phyloP scores from a whole-genome alignment of 2,329 filamentous ascomycete genomes.

The Zasmidium cellare region DNA sequence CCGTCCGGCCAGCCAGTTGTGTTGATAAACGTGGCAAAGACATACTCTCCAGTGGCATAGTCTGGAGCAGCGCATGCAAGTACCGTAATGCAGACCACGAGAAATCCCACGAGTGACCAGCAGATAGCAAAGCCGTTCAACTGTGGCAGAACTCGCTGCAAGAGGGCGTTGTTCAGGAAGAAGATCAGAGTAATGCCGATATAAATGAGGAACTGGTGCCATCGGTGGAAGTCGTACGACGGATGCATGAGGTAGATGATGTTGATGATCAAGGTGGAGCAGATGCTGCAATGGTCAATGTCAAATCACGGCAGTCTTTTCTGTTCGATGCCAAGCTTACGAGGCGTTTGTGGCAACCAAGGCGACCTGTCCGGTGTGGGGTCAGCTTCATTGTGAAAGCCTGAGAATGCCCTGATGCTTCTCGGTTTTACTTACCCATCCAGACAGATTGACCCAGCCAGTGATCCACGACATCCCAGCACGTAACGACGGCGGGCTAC shows the following conservation, averaged over 20 bases:
- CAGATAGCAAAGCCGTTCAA: conserved; percentile 70
- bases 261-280: conserved; percentile 65
- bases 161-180: conserved; percentile 66
- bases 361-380: conserved; percentile 53
- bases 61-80: conserved; percentile 65
- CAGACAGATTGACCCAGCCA: conserved; percentile 66
- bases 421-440: conserved; percentile 39
- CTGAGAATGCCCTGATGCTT: no score
- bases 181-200: conserved; percentile 64
- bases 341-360: conserved; percentile 61
- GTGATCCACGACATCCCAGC: conserved; percentile 68
- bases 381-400: no score
- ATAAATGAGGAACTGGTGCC: conserved; percentile 75
- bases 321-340: neutral
- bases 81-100: conserved; percentile 68
- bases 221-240: conserved; percentile 58
- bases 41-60: conserved; percentile 64
- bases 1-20: conserved; percentile 40
- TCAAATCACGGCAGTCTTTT: neutral
- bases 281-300: conserved; percentile 57
- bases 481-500: conserved; percentile 61
- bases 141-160: conserved; percentile 61
- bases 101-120: conserved; percentile 70
- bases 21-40: conserved; percentile 69
- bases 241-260: conserved; percentile 63